Evolutionary conservation across 1,139 yeast species (phyloP).

Genomic region (Wickerhamiella infanticola): DNA sequence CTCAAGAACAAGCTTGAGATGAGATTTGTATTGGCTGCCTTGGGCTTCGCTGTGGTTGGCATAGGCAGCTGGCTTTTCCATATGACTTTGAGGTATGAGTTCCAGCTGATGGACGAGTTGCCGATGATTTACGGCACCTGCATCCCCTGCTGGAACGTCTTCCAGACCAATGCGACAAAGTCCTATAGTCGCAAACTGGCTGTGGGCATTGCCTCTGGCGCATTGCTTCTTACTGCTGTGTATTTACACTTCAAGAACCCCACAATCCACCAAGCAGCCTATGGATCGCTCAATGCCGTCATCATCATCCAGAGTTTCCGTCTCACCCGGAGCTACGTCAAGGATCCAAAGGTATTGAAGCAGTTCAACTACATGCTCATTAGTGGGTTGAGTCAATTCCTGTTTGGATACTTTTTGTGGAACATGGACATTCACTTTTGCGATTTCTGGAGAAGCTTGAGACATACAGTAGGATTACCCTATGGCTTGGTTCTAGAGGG

Average conservation of each 20-base stretch:
- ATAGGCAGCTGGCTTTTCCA: constrained; percentile 91
- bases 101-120: constrained; percentile 80
- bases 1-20: constrained; percentile 44
- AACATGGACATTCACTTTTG: constrained; percentile 76
- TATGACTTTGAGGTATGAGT: constrained; percentile 82
- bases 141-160: constrained; percentile 82
- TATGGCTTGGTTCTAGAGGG: constrained; percentile 78
- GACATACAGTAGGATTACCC: constrained; percentile 71
- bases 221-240: constrained; percentile 42
- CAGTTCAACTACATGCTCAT: constrained; percentile 41
- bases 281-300: constrained; percentile 45
- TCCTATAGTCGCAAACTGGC: constrained; percentile 24
- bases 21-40: constrained; percentile 53
- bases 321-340: constrained; percentile 38
- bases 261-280: constrained; percentile 71
- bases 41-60: constrained; percentile 81
- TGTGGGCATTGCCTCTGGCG: constrained; percentile 24
- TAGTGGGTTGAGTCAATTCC: constrained; percentile 48
- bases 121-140: constrained; percentile 98
- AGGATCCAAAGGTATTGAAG: constrained; percentile 31
- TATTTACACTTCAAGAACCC: constrained; percentile 67
- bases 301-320: constrained; percentile 43
- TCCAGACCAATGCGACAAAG: constrained; percentile 42
- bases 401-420: constrained; percentile 68
- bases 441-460: constrained; percentile 38